Evolutionary conservation across 768 basidiomycete genomes (phyloP), one percentile per base, ranked within the genome.

Genomic region (Tulasnella calospora): DNA sequence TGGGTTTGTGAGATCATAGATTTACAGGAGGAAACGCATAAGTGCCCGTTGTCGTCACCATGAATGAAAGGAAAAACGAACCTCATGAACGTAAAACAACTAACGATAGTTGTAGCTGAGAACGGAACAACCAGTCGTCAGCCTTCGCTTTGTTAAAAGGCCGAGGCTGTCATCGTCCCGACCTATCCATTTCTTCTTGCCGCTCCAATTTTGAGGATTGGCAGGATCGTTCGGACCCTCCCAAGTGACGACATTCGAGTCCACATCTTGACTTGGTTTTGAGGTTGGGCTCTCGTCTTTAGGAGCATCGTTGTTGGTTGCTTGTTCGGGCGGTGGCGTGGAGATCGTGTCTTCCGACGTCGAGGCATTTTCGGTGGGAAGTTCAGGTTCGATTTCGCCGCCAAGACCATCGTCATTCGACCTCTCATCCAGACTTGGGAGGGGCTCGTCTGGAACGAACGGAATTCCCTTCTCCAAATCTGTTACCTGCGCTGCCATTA

Each of bases 71-170:
- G 1, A 15, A 77, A 9, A 71, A 55, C 77, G 51, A 55, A 77
- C 77, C 77, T 78, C 77, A 92, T 91, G 82, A 92, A 91, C 0
- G 92, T 90, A 82, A 91, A 93, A 0, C 86, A 85, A 0, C 92
- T 92, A 0, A 92, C 89, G 38, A 92, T 86, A n/a, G 87, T 80
- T 0, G 90, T 91, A 0, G 89, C 89, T 0, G 86, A 92, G n/a
- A 70, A 33, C n/a, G 5, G 57, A 61, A 36, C 41, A 12, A 71
- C 13, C 41, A 17, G 21, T 67, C 10, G 36, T 71, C 44, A 36
- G 51, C 51, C 2, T 71, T n/a, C 27, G 23, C 77, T 36, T 44
- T 44, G 15, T 44, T 44, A 44, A 35, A 3, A 40, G 44, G 71
- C n/a, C 38, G 8, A n/a, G 21, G 19, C 12, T 15, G 17, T 10